Percentiles rank a stretch among this genome's conserved stretches.
phyloP scores from a whole-genome alignment of 768 basidiomycete genomes.

The Sporobolomyces phaffii region DNA sequence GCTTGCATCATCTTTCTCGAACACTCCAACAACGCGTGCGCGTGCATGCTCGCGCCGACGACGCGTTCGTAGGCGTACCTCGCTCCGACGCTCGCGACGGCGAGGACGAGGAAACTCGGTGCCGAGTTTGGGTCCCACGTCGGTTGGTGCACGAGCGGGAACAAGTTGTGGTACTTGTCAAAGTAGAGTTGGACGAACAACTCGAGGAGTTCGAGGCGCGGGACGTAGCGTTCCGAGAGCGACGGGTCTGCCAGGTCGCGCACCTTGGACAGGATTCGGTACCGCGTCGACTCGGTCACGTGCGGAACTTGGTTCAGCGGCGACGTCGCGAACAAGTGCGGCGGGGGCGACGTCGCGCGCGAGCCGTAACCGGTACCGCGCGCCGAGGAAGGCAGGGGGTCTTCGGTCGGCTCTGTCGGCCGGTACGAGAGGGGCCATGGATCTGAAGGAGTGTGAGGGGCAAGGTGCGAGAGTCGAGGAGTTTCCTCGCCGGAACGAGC shows the following conservation, averaged over 20 bases:
- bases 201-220: constrained; percentile 30
- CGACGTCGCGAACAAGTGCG: neutral
- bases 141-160: constrained; percentile 32
- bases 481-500: constrained; percentile 15
- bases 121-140: constrained; percentile 37
- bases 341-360: constrained; percentile 25
- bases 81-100: constrained; percentile 34
- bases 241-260: constrained; percentile 19
- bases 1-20: constrained; percentile 27
- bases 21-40: constrained; percentile 29
- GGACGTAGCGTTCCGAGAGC: constrained; percentile 32
- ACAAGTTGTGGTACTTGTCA: constrained; percentile 20
- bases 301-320: constrained; percentile 24
- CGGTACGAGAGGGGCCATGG: constrained; percentile 37
- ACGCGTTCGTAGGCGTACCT: constrained; percentile 30
- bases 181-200: constrained; percentile 34
- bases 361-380: constrained; percentile 32
- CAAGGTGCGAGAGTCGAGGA: constrained; percentile 20
- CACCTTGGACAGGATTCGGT: constrained; percentile 28
- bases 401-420: constrained; percentile 28
- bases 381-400: constrained; percentile 27
- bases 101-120: constrained; percentile 33
- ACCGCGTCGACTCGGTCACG: constrained; percentile 27
- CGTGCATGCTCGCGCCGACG: constrained; percentile 33
- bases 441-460: constrained; percentile 17